Percentiles rank a stretch among this genome's conserved stretches.
These are phyloP conservation scores for Gentiana straminea DNA, from an alignment of 257 asterid species.

Conservation along the genomic window DNA sequence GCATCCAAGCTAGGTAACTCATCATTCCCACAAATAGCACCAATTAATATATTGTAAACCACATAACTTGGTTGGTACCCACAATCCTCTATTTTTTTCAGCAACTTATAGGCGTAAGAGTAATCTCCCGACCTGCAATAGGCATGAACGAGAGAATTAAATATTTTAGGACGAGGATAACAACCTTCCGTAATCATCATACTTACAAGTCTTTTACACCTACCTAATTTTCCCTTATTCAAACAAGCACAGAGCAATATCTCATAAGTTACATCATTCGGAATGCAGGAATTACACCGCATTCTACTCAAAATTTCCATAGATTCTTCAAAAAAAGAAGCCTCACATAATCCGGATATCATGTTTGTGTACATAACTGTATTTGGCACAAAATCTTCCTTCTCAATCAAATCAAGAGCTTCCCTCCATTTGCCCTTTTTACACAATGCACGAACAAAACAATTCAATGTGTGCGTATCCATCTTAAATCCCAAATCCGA, in stretches of 20 bases:
- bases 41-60: slow-evolving; percentile 74
- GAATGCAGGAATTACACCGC: slow-evolving; percentile 69
- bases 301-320: slow-evolving; percentile 75
- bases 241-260: slow-evolving; percentile 73
- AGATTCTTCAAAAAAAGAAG: slow-evolving; percentile 84
- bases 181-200: slow-evolving; percentile 97
- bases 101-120: slow-evolving; percentile 72
- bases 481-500: slow-evolving; percentile 45
- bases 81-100: slow-evolving; percentile 71
- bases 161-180: slow-evolving; percentile 72
- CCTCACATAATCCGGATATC: slow-evolving; percentile 91
- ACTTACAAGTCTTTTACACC: slow-evolving; percentile 76
- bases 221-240: slow-evolving; percentile 69
- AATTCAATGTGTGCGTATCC: slow-evolving; percentile 53
- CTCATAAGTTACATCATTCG: slow-evolving; percentile 70
- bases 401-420: slow-evolving; percentile 70
- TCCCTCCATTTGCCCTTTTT: slow-evolving; percentile 84
- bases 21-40: slow-evolving; percentile 74
- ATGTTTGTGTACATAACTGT: slow-evolving; percentile 64
- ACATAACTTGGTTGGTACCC: slow-evolving; percentile 79
- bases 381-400: slow-evolving; percentile 70
- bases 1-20: slow-evolving; percentile 40
- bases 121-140: slow-evolving; percentile 66
- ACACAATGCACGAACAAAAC: slow-evolving; percentile 53
- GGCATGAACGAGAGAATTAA: slow-evolving; percentile 74